These are phyloP conservation scores for Coccomyxa sp. DNA, from an alignment of 139 green algal genomes.

Conservation along the genomic window DNA sequence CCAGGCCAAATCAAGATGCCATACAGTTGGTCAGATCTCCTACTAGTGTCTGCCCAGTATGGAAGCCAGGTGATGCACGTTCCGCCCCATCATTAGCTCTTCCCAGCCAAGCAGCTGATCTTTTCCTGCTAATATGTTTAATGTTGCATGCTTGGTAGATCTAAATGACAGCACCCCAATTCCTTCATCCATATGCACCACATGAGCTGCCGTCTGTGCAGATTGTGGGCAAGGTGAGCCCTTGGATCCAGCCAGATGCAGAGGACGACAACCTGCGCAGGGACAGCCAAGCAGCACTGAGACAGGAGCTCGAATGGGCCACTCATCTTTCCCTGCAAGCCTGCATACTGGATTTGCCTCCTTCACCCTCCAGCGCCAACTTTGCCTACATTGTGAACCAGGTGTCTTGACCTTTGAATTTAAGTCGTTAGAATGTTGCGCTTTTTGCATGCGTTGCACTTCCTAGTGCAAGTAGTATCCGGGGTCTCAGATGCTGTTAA, in stretches of 20 bases:
- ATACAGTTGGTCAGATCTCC: slow-evolving; percentile 58
- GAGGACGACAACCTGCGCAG: slow-evolving; percentile 17
- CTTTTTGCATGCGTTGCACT: too few relatives aligned
- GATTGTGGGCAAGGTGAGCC: slow-evolving; percentile 69
- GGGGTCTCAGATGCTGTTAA: too few relatives aligned
- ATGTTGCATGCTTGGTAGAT: background rate
- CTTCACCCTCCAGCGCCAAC: slow-evolving; percentile 40
- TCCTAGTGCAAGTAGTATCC: too few relatives aligned
- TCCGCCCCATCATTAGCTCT: background rate
- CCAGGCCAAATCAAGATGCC: slow-evolving; percentile 32
- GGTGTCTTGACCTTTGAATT: slow-evolving; percentile 8
- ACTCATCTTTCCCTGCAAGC: slow-evolving; percentile 87
- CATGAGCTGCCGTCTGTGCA: slow-evolving; percentile 24
- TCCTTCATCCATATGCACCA: background rate
- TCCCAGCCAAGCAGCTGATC: background rate
- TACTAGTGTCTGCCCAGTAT: slow-evolving; percentile 60
- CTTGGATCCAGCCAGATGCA: slow-evolving; percentile 77
- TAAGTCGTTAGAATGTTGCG: too few relatives aligned
- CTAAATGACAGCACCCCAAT: background rate
- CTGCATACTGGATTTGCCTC: slow-evolving; percentile 59
- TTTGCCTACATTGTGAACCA: slow-evolving; percentile 74
- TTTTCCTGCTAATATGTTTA: background rate
- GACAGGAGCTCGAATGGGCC: slow-evolving; percentile 88
- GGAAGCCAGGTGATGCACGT: slow-evolving; percentile 48
- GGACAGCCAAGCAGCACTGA: slow-evolving; percentile 56